Conservation (phyloP, 2,329 filamentous ascomycete genomes). For the Xylaria multiplex region DNA sequence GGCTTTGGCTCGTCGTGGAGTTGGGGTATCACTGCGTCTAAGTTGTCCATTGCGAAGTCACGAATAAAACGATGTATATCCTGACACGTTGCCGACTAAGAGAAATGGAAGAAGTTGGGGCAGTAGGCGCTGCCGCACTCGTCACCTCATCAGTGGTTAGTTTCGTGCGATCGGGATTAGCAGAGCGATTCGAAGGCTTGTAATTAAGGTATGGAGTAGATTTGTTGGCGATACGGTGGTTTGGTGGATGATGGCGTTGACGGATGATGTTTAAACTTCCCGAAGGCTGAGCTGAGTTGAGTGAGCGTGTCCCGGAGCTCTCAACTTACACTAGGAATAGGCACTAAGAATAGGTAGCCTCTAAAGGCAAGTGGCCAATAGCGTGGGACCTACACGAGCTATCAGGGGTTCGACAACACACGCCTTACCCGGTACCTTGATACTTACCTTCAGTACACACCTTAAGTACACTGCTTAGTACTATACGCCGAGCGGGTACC, state of each 20-base stretch:
- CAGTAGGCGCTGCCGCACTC: slow-evolving; percentile 36
- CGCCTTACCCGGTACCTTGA: too few relatives aligned
- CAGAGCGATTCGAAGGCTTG: neutral
- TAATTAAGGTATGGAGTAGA: neutral
- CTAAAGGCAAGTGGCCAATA: neutral
- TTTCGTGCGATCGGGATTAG: slow-evolving; percentile 2
- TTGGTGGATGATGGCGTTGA: neutral
- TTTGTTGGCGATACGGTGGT: slow-evolving; percentile 9
- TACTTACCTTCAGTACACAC: too few relatives aligned
- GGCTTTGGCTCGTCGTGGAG: slow-evolving; percentile 37
- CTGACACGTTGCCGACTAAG: slow-evolving; percentile 45
- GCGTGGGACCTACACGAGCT: neutral
- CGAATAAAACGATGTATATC: slow-evolving; percentile 24
- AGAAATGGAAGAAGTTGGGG: slow-evolving; percentile 29
- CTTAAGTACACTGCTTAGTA: too few relatives aligned
- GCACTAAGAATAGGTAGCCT: neutral
- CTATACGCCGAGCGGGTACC: too few relatives aligned
- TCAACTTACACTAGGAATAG: neutral
- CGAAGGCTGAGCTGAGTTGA: slow-evolving; percentile 14
- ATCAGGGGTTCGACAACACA: neutral
- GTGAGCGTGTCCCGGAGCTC: neutral
- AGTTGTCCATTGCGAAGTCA: slow-evolving; percentile 38
- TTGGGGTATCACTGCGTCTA: slow-evolving; percentile 43
- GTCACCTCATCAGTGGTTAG: slow-evolving; percentile 40
- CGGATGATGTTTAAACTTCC: slow-evolving; percentile 8